These are phyloP conservation scores for Turritis glabra DNA, from an alignment of 345 rosid species.

Conservation along the genomic window DNA sequence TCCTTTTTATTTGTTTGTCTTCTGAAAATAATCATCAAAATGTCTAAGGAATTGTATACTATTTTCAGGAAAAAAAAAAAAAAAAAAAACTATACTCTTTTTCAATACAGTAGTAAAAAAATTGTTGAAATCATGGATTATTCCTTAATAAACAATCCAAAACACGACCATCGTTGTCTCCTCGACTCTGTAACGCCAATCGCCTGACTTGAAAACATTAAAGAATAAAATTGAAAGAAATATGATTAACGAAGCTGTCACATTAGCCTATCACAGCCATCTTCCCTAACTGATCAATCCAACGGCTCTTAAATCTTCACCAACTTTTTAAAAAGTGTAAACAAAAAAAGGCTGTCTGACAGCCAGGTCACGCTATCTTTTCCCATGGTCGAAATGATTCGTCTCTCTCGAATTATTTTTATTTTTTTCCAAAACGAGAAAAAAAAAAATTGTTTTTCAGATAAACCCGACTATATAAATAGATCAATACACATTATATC, in stretches of 20 bases:
- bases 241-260: conserved; percentile 2
- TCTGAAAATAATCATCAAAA: no score
- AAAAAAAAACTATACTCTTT: not conserved
- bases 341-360: conserved; percentile 35
- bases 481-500: not conserved
- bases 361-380: conserved; percentile 58
- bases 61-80: no score
- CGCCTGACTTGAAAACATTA: not conserved
- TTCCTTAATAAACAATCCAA: not conserved
- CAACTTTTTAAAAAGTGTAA: not conserved
- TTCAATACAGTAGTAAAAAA: no score
- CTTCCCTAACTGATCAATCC: not conserved
- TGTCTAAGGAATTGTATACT: no score
- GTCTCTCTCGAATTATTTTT: conserved; percentile 5
- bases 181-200: not conserved
- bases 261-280: not conserved
- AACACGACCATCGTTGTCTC: not conserved
- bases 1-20: not conserved
- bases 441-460: conserved; percentile 36
- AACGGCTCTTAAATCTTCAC: not conserved
- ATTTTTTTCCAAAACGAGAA: not conserved
- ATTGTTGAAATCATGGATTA: not conserved
- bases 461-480: conserved; percentile 29
- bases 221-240: not conserved
- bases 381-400: conserved; percentile 51